Evolutionary conservation across 768 basidiomycete genomes (phyloP), one percentile per base, ranked within the genome.

Genomic region (Infundibulicybe gibba): DNA sequence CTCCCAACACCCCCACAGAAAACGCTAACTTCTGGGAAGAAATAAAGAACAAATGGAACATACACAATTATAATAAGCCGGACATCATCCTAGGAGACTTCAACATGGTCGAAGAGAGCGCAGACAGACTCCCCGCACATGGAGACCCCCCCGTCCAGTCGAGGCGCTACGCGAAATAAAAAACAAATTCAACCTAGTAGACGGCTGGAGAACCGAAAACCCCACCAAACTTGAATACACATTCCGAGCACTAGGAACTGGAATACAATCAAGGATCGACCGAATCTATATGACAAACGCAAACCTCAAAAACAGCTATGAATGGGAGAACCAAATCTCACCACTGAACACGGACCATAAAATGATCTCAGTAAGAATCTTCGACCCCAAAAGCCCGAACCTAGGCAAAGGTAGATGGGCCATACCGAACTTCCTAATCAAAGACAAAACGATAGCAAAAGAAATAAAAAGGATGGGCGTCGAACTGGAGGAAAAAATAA

Each of bases 81-180:
- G 63, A 74, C 30, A 13, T 71, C 0, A 47, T 78, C 39, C 31
- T 66, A 0, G 72, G 73, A 0, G 72, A 79, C 48, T 68, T 68
- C 35, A 77, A 79, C 51, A 21, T 75, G 0, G 64, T 67, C 0
- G 71, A 76, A 45, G 66, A 71, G 1, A 14, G 49, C 0, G 45
- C 74, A 0, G 74, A 76, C 46, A 10, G 67, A 0, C 39, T 69
- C 0, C 73, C 72, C 1, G 32, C 45, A 0, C 48, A 51, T 0
- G 1, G 13, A 0, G 69, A 75, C 33, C 16, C 47, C 0, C 12
- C 40, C 6, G 10, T 0, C 48, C 61, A 1, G 43, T 49, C 0
- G 30, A 52, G 0, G 54, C 55, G 0, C 52, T 74, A 0, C 46
- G 48, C 0, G 38, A 54, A 0, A 45, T 71, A 0, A 66, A 62